Conservation (phyloP, 2,329 filamentous ascomycete genomes). For the Stagonosporopsis tanaceti region DNA sequence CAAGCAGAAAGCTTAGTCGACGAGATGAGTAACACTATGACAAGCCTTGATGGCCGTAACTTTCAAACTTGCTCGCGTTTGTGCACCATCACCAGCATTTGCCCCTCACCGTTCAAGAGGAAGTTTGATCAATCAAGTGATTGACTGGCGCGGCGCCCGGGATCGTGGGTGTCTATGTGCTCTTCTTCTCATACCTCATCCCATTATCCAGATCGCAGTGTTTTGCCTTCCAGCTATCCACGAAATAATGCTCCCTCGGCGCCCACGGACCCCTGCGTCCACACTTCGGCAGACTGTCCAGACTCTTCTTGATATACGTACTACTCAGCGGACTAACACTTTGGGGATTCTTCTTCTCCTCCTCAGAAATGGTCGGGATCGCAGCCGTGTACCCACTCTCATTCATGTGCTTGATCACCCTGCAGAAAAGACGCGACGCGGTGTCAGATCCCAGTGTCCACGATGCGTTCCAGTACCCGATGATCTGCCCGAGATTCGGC, state of each 20-base stretch:
- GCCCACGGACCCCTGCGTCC: conserved; percentile 56
- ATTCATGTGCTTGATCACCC: conserved; percentile 62
- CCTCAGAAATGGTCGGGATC: conserved; percentile 55
- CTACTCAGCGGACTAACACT: conserved; percentile 57
- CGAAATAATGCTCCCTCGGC: conserved; percentile 54
- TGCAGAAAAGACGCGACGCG: conserved; percentile 58
- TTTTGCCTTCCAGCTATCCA: conserved; percentile 54
- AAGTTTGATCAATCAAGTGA: too few relatives aligned
- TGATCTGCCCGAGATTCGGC: conserved; percentile 66
- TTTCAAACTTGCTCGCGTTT: too few relatives aligned
- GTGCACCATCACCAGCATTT: too few relatives aligned
- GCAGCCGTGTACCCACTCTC: conserved; percentile 53
- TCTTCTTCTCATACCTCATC: conserved; percentile 47
- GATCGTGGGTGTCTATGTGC: conserved; percentile 11
- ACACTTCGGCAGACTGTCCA: conserved; percentile 55
- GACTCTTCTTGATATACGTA: conserved; percentile 60
- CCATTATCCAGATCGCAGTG: conserved; percentile 53
- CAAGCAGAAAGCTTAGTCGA: neutral
- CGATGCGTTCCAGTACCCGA: conserved; percentile 67
- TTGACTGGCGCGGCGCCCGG: too few relatives aligned
- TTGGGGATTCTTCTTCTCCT: conserved; percentile 49
- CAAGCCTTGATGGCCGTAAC: too few relatives aligned
- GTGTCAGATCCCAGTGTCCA: conserved; percentile 71
- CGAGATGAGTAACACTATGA: neutral
- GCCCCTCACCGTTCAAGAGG: too few relatives aligned